Base-by-base conservation (phyloP, 495 filamentous ascomycete species). In the Chlorociboria aeruginascens region DNA sequence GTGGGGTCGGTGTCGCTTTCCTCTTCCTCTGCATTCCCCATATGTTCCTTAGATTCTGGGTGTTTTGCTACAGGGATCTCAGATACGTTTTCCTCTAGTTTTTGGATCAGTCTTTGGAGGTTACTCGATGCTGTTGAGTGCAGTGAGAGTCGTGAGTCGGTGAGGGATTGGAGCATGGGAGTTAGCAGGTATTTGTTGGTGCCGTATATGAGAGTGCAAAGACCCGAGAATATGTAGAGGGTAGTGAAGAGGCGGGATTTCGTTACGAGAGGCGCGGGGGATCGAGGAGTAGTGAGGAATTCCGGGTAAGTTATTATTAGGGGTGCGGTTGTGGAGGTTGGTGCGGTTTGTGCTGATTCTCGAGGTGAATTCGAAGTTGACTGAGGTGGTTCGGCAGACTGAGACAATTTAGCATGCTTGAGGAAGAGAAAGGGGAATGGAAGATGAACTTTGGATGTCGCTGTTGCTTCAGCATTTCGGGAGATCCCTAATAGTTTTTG, bases 281-380 rank as follows among this genome's bases (percentile, higher is more conserved):
- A 64, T 1, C 62, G 53, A 7, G 86, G 79, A 30, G 83, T 85
- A 16, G 71, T 70, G 54, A 97, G 80, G 66, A 95, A 96, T 64
- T 98, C 92, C 40, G 92, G 92, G 66, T 96, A 97, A 20, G 92
- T 98, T 58, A 97, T 83, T 54, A 98, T 89, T n/a, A 90, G 93
- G 17, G 87, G 76, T 16, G 78, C 67, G 51, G 38, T n/a, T 12
- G 14, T 11, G 17, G 20, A 29, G 17, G 43, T 30, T 40, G 47
- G 32, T 38, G 50, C 4, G 16, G 48, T 43, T 32, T 41, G 40
- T n/a, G 43, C 36, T 42, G 52, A 50, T 35, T 40, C 37, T 44
- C 50, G 52, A 34, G 50, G 13, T 41, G 40, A 31, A 17, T n/a
- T n/a, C n/a, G 46, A 35, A 13, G n/a, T n/a, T n/a, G 16, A 34